Percentiles rank a stretch among this genome's conserved stretches.
Conservation (phyloP, 192 early-diverging fungal genomes). For the Allomyces macrogynus region DNA sequence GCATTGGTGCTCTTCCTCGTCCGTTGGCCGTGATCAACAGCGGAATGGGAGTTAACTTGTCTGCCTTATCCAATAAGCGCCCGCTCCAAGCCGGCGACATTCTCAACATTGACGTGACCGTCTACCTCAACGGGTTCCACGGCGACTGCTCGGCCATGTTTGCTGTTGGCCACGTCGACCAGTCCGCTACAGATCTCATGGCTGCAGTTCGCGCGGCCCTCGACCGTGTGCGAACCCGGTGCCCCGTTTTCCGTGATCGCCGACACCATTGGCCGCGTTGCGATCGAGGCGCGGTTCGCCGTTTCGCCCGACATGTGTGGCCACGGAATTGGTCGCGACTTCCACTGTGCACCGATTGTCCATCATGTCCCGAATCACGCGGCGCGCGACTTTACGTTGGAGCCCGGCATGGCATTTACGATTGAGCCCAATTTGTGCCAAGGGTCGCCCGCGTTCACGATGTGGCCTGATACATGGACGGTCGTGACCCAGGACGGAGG, state of each 20-base stretch:
- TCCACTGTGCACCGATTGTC: conserved; percentile 67
- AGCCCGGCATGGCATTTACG: conserved; percentile 64
- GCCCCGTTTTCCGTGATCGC: conserved; percentile 49
- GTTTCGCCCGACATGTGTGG: conserved; percentile 57
- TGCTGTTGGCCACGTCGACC: conserved; percentile 40
- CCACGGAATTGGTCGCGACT: conserved; percentile 67
- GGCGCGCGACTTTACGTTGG: conserved; percentile 21
- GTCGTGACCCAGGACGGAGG: conserved; percentile 55
- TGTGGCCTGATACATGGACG: conserved; percentile 81
- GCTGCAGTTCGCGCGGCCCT: conserved; percentile 32
- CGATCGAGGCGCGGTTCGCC: conserved; percentile 23
- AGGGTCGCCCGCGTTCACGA: conserved; percentile 38
- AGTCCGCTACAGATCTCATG: conserved; percentile 28
- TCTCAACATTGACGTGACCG: conserved; percentile 63
- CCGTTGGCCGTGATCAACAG: no score
- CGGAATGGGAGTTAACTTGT: background rate
- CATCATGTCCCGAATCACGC: conserved; percentile 23
- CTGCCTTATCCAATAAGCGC: conserved; percentile 11
- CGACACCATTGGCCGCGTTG: conserved; percentile 27
- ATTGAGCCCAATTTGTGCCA: conserved; percentile 77
- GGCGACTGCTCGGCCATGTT: conserved; percentile 54
- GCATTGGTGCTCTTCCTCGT: no score
- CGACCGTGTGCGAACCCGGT: conserved; percentile 47
- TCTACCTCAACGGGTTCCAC: conserved; percentile 39
- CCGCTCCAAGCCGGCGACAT: conserved; percentile 44